Evolutionary conservation across 441 rosid genomes (phyloP).

Genomic region (Pelargonium exstipulatum): DNA sequence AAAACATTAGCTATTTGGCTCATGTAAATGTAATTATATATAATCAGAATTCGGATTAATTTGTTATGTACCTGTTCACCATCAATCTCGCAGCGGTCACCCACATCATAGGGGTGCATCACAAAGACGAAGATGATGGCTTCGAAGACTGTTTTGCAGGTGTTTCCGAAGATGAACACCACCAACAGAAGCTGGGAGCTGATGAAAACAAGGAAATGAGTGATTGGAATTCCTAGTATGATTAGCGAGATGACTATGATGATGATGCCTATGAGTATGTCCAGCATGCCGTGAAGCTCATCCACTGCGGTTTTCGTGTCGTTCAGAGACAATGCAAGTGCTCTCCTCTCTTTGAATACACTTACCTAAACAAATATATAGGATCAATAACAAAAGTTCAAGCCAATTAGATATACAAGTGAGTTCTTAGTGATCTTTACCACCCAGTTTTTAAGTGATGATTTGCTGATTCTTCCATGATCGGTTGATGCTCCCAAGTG

Average conservation of each 20-base stretch:
- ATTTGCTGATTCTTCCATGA: not conserved
- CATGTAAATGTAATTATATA: no score
- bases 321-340: constrained; percentile 24
- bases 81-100: constrained; percentile 60
- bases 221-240: not conserved
- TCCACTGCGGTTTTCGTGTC: constrained; percentile 58
- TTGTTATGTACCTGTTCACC: constrained; percentile 42
- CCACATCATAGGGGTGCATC: constrained; percentile 90
- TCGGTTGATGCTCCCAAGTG: not conserved
- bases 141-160: constrained; percentile 70
- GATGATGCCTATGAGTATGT: not conserved
- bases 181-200: constrained; percentile 69
- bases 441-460: not conserved
- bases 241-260: not conserved
- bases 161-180: constrained; percentile 75
- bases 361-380: not conserved
- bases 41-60: no score
- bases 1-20: not conserved
- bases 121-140: constrained; percentile 72
- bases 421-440: not conserved
- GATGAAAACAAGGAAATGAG: constrained; percentile 38
- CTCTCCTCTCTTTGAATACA: not conserved
- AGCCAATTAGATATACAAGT: not conserved
- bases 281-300: not conserved
- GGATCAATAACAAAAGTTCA: not conserved